Evolutionary conservation across 257 asterid genomes (phyloP).

Genomic region (Lithospermum erythrorhizon): DNA sequence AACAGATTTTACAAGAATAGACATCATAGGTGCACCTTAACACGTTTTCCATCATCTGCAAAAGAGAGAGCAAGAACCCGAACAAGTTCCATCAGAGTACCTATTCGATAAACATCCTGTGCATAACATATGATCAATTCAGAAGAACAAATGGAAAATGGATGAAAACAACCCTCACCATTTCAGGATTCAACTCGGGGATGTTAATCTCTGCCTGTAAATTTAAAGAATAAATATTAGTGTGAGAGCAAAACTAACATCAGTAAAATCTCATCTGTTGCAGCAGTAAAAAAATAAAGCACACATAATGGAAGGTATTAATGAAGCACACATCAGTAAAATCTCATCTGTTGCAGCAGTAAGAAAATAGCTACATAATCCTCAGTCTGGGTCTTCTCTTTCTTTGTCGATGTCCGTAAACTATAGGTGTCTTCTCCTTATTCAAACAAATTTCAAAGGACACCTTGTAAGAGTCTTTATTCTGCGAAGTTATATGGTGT

Average conservation of each 20-base stretch:
- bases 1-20: background rate
- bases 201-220: slow-evolving; percentile 80
- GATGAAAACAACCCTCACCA: slow-evolving; percentile 38
- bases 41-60: slow-evolving; percentile 91
- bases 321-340: background rate
- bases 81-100: slow-evolving; percentile 92
- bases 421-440: no score
- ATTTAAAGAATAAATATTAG: slow-evolving; percentile 3
- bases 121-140: slow-evolving; percentile 29
- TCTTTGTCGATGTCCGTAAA: no score
- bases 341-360: no score
- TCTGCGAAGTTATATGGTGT: no score
- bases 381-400: no score
- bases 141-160: slow-evolving; percentile 10
- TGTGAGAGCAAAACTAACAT: background rate
- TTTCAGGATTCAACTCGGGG: slow-evolving; percentile 96
- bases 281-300: no score
- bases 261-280: background rate
- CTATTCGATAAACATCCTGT: slow-evolving; percentile 99
- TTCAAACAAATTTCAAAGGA: no score
- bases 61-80: slow-evolving; percentile 81
- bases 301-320: no score
- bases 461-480: no score
- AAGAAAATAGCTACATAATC: no score
- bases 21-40: slow-evolving; percentile 41